These are phyloP conservation scores for Sordariomycetes sp. DNA, from an alignment of 2,329 filamentous ascomycete genomes.

Conservation along the genomic window DNA sequence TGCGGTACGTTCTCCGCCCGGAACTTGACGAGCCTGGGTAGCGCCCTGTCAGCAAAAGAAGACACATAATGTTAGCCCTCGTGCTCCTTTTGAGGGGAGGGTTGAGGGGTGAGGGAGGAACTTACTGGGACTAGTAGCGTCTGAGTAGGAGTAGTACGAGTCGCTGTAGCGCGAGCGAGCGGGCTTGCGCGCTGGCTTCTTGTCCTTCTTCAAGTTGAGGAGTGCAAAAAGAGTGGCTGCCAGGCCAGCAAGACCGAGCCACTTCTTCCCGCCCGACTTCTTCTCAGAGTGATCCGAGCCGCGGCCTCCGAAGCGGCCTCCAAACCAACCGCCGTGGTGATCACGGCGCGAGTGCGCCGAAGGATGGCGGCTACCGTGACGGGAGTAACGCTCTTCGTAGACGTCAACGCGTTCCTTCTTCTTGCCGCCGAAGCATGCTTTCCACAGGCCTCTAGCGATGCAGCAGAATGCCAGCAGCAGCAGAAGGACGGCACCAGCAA, in stretches of 20 bases:
- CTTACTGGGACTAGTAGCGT: slow-evolving; percentile 41
- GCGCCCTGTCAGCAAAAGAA: no score
- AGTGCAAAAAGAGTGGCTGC: slow-evolving; percentile 42
- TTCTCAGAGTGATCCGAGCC: slow-evolving; percentile 21
- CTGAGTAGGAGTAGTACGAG: slow-evolving; percentile 44
- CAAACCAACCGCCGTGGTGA: slow-evolving; percentile 48
- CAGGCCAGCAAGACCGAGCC: slow-evolving; percentile 42
- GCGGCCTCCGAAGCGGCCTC: slow-evolving; percentile 29
- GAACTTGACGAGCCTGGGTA: slow-evolving; percentile 14
- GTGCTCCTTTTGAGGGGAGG: background rate
- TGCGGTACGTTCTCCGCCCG: slow-evolving; percentile 20
- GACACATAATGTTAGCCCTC: slow-evolving; percentile 4
- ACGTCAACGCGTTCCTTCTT: slow-evolving; percentile 47
- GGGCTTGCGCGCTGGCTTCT: slow-evolving; percentile 31
- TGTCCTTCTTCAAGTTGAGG: slow-evolving; percentile 44
- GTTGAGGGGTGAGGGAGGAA: slow-evolving; percentile 11
- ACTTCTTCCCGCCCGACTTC: slow-evolving; percentile 40
- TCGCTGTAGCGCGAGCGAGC: slow-evolving; percentile 41
- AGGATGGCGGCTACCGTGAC: slow-evolving; percentile 30
- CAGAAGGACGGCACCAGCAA: slow-evolving; percentile 58
- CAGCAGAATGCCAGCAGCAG: slow-evolving; percentile 68
- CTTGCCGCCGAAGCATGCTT: slow-evolving; percentile 52
- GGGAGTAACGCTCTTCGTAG: slow-evolving; percentile 53
- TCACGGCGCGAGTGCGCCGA: slow-evolving; percentile 39
- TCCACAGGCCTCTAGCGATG: slow-evolving; percentile 54